Percentiles rank a stretch among this genome's conserved stretches.
Conservation (phyloP, 2,329 filamentous ascomycete genomes). For the Leptographium procerum region DNA sequence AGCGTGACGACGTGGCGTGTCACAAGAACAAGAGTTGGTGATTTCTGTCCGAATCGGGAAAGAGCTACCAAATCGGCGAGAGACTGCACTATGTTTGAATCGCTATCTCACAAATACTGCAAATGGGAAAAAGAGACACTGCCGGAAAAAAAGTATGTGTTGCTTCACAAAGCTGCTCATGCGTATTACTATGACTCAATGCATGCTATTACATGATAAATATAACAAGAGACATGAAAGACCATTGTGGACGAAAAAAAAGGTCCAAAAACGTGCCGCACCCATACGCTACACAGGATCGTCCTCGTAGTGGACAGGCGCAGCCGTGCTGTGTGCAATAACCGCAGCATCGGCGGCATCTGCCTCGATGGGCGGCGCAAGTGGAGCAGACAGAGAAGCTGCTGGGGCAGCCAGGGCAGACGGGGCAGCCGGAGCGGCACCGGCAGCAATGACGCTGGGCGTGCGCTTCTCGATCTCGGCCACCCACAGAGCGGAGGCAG, state of each 20-base stretch:
- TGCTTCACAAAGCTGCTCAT: no score
- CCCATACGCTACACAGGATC: constrained; percentile 9
- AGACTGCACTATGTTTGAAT: background rate
- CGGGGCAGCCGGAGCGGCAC: background rate
- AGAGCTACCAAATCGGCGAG: background rate
- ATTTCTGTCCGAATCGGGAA: background rate
- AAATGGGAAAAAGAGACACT: no score
- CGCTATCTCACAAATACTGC: background rate
- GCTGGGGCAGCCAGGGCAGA: constrained; percentile 29
- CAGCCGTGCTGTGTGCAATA: constrained; percentile 28
- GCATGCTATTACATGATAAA: no score
- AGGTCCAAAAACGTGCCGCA: no score
- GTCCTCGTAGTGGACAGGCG: constrained; percentile 16
- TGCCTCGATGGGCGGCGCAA: constrained; percentile 54
- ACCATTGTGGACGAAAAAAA: background rate
- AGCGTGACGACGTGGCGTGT: background rate
- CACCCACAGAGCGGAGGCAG: constrained; percentile 79
- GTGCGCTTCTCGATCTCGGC: constrained; percentile 53
- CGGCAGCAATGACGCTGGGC: background rate
- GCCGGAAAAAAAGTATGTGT: background rate
- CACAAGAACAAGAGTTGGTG: background rate
- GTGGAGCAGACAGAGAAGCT: background rate
- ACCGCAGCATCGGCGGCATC: background rate
- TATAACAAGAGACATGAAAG: background rate
- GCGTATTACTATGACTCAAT: no score